phyloP scores from a whole-genome alignment of 495 filamentous ascomycete genomes.

The Trichodelitschia bisporula region DNA sequence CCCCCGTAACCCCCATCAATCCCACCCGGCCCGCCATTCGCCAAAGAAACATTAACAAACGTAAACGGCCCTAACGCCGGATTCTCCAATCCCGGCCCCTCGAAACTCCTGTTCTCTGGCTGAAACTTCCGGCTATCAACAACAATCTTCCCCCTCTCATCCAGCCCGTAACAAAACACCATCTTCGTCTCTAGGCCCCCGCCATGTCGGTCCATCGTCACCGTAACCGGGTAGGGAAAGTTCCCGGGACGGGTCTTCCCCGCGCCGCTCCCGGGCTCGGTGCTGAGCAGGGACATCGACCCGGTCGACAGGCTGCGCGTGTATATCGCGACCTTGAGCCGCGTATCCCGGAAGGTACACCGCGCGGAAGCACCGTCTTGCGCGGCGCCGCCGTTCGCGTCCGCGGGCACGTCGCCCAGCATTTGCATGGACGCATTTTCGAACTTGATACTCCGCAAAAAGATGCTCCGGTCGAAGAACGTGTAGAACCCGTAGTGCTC shows the following conservation, averaged over 20 bases:
- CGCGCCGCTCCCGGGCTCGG: background rate
- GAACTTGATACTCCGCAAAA: conserved; percentile 27
- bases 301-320: conserved; percentile 24
- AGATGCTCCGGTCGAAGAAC: conserved; percentile 76
- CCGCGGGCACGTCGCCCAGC: conserved; percentile 21
- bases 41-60: conserved; percentile 6
- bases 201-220: conserved; percentile 63
- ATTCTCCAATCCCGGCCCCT: conserved; percentile 36
- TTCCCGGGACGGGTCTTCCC: conserved; percentile 30
- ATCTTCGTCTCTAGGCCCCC: conserved; percentile 35
- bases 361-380: conserved; percentile 33
- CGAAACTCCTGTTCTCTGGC: conserved; percentile 30
- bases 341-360: conserved; percentile 62
- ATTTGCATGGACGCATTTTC: conserved; percentile 9
- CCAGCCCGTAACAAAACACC: conserved; percentile 44
- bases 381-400: conserved; percentile 38
- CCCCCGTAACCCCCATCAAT: conserved; percentile 51
- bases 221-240: conserved; percentile 68
- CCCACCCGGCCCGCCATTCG: conserved; percentile 22
- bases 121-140: conserved; percentile 26
- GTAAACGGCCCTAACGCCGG: conserved; percentile 25
- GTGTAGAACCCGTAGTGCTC: conserved; percentile 92
- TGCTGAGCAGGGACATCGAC: conserved; percentile 4
- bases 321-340: conserved; percentile 83
- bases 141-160: conserved; percentile 25